A percentile compares a stretch with the other conserved stretches of the same genome.
phyloP scores from a whole-genome alignment of 345 rosid species.

The Boechera divaricarpa region DNA sequence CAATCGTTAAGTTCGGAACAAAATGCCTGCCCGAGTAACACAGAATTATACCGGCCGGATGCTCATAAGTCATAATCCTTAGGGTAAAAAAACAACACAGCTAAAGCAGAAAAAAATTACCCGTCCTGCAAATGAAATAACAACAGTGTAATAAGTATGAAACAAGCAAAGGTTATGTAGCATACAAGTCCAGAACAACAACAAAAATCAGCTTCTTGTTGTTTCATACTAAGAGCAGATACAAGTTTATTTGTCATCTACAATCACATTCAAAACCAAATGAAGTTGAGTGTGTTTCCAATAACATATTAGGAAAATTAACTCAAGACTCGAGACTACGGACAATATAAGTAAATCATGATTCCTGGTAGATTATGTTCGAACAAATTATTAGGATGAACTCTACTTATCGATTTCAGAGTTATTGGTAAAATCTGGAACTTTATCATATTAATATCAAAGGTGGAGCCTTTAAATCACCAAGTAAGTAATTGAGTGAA shows the following conservation, averaged over 20 bases:
- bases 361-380: no score
- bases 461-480: background rate
- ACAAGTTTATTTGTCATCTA: background rate
- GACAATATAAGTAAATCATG: no score
- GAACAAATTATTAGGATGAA: no score
- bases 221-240: background rate
- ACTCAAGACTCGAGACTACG: background rate
- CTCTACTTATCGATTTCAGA: background rate
- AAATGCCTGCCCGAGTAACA: conserved; percentile 63
- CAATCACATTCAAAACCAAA: background rate
- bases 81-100: background rate
- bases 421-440: background rate
- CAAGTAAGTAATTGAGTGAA: background rate
- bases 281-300: background rate
- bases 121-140: conserved; percentile 39
- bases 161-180: conserved; percentile 18
- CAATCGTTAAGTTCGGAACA: conserved; percentile 87
- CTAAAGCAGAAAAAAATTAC: conserved; percentile 16
- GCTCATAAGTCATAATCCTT: background rate
- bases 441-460: conserved; percentile 22
- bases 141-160: conserved; percentile 4
- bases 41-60: background rate
- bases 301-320: background rate
- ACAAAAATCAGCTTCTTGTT: background rate
- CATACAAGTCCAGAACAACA: background rate